Base-by-base conservation (phyloP, 2,329 filamentous ascomycete genomes). In the Plenodomus lindquistii region DNA sequence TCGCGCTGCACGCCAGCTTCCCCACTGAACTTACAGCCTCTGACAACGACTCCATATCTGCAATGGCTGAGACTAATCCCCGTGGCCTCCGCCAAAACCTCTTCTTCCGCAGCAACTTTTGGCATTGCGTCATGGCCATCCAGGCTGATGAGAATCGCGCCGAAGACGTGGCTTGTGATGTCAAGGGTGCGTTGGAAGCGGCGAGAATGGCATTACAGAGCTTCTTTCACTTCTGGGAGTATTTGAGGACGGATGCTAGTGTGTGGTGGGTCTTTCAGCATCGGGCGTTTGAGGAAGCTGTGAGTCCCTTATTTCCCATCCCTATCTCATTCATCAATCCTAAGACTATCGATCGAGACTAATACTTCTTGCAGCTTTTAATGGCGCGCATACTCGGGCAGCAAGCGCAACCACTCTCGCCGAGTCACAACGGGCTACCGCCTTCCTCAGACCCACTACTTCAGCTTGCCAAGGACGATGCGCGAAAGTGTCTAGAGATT, bases 261-360 rank as follows among this genome's bases (percentile, higher is more conserved):
- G 88, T 91, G 1, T 92, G 88, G 88, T 93, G 88, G 88, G 87
- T 90, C 0, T 90, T 91, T 58, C 89, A 91, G 67, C 89, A 92
- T 66, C 78, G 89, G 1, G 88, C 88, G 0, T 92, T 92, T 64
- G 78, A 92, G 43, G 88, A 92, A 75, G 86, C 86, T 24, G 64
- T 89, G 83, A 71, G 88, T 88, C 6, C 22, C 2, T 18, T 27
- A n/a, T 16, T 8, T 17, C 21, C 37, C 8, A 17, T 35, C 9
- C 40, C 20, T 15, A 4, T 8, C 27, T 7, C 27, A 24, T 19
- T 31, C 16, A 9, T 16, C n/a, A 34, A 11, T 8, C 9, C 24
- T 34, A 22, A 15, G 9, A 1, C 2, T 16, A 21, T 21, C 13
- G 21, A 31, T 11, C 2, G 18, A 37, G 21, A 17, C 9, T 38